Conservation (phyloP, 2,329 filamentous ascomycete genomes). For the Fusarium sp. region DNA sequence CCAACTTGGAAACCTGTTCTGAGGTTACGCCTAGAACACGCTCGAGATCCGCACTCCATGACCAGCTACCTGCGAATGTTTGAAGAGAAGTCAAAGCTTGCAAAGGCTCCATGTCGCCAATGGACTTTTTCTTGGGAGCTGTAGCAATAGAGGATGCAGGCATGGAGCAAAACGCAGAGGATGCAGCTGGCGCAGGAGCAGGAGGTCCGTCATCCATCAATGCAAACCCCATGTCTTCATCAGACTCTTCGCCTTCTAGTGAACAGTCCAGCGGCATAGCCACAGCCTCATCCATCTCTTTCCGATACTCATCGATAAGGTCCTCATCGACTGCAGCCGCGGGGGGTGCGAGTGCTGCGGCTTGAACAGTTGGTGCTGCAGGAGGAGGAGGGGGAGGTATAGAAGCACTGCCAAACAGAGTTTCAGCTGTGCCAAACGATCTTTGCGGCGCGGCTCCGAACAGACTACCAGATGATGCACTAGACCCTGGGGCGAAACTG, state of each 20-base stretch:
- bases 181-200: not conserved
- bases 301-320: not conserved
- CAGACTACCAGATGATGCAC: not conserved
- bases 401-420: not conserved
- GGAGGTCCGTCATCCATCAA: not conserved
- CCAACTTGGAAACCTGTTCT: slow-evolving; percentile 5
- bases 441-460: not conserved
- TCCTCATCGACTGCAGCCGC: not conserved
- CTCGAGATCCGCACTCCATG: slow-evolving; percentile 44
- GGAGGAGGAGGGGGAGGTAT: not conserved
- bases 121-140: not conserved
- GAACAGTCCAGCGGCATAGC: not conserved
- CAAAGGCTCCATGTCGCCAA: slow-evolving; percentile 16
- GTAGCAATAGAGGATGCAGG: not conserved
- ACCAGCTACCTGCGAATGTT: slow-evolving; percentile 49
- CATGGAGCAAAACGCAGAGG: no score
- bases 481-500: no score
- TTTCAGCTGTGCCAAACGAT: not conserved
- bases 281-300: slow-evolving; percentile 4
- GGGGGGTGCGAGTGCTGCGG: not conserved
- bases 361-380: not conserved
- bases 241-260: not conserved
- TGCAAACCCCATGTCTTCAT: not conserved
- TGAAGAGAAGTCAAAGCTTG: slow-evolving; percentile 63
- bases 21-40: slow-evolving; percentile 38